A percentile compares a stretch with the other conserved stretches of the same genome.
phyloP scores from a whole-genome alignment of 2,329 filamentous ascomycete genomes.

The Myriosclerotinia duriaeana region DNA sequence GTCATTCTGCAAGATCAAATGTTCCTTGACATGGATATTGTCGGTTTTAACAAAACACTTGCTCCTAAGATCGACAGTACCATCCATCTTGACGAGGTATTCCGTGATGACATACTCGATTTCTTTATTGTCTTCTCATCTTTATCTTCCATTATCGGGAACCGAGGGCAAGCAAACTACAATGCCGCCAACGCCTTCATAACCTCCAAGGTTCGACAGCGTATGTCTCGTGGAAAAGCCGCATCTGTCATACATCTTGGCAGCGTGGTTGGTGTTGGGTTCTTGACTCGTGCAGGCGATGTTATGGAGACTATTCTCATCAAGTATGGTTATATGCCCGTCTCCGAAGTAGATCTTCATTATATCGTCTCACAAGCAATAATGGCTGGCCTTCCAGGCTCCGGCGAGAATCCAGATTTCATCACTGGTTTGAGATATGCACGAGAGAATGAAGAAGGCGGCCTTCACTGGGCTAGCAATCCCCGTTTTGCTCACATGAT shows the following conservation, averaged over 20 bases:
- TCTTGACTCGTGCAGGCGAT: slow-evolving; percentile 32
- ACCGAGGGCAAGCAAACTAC: slow-evolving; percentile 42
- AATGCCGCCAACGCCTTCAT: slow-evolving; percentile 42
- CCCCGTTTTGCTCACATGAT: slow-evolving; percentile 12
- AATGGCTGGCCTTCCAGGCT: slow-evolving; percentile 35
- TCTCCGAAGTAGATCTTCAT: slow-evolving; percentile 45
- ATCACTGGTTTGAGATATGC: slow-evolving; percentile 18
- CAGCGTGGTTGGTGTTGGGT: slow-evolving; percentile 47
- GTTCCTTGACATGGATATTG: slow-evolving; percentile 39
- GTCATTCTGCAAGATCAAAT: slow-evolving; percentile 44
- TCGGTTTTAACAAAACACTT: slow-evolving; percentile 34
- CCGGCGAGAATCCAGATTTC: slow-evolving; percentile 7
- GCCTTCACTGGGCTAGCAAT: slow-evolving; percentile 12
- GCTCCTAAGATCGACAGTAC: slow-evolving; percentile 43
- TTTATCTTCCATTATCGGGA: slow-evolving; percentile 40
- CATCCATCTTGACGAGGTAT: slow-evolving; percentile 40
- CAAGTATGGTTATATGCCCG: slow-evolving; percentile 20
- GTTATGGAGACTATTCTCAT: not conserved
- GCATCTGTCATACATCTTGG: slow-evolving; percentile 54
- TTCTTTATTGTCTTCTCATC: slow-evolving; percentile 48
- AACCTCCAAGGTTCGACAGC: slow-evolving; percentile 32
- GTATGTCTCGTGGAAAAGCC: slow-evolving; percentile 44
- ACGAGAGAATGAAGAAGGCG: slow-evolving; percentile 8
- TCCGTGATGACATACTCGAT: slow-evolving; percentile 40
- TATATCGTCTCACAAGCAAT: slow-evolving; percentile 47